phyloP scores from a whole-genome alignment of 495 filamentous ascomycete species.

The Clavariopsis aquatica region DNA sequence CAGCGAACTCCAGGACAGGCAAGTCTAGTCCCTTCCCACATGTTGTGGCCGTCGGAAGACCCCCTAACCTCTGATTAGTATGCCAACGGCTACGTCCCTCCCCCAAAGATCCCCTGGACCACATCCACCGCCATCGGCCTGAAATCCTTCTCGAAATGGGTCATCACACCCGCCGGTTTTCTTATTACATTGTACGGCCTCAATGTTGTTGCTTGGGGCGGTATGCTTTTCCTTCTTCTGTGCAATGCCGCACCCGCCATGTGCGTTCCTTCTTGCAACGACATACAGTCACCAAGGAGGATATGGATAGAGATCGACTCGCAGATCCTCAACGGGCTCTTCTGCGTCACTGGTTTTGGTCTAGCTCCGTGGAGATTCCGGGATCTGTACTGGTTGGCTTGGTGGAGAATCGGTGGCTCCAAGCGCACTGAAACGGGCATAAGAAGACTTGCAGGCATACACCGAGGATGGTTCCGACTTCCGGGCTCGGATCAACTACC shows the following conservation, averaged over 20 bases:
- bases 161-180: conserved; percentile 71
- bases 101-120: conserved; percentile 63
- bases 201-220: conserved; percentile 83
- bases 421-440: conserved; percentile 55
- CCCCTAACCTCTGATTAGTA: conserved; percentile 31
- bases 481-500: conserved; percentile 52
- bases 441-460: conserved; percentile 63
- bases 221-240: conserved; percentile 84
- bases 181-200: conserved; percentile 76
- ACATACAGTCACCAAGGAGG: conserved; percentile 69
- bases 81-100: conserved; percentile 69
- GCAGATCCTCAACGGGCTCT: conserved; percentile 82
- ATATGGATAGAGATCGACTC: conserved; percentile 85
- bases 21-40: not conserved
- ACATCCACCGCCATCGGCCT: conserved; percentile 57
- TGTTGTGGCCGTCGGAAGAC: not conserved
- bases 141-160: conserved; percentile 56
- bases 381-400: conserved; percentile 69
- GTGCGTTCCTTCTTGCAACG: conserved; percentile 72
- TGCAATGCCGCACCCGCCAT: conserved; percentile 74
- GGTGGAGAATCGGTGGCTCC: conserved; percentile 56
- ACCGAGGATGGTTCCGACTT: conserved; percentile 70
- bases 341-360: conserved; percentile 85
- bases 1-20: not conserved
- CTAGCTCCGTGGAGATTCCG: conserved; percentile 83